Conservation (phyloP, 2,329 filamentous ascomycete genomes). For the Venturia effusa region DNA sequence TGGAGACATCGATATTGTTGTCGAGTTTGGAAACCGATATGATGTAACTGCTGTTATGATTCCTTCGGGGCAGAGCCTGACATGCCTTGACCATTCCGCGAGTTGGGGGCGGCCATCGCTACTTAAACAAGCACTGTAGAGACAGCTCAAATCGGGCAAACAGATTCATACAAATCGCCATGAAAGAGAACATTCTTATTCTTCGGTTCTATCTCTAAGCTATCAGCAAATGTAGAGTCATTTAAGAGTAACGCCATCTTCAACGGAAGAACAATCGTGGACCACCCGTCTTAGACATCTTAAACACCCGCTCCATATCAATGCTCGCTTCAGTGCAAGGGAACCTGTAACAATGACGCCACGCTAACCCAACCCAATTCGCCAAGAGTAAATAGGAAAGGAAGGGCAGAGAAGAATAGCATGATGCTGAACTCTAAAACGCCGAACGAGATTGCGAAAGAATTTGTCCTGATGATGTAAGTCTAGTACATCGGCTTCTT, state of each 20-base stretch:
- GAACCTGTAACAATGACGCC: not conserved
- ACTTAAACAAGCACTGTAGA: not conserved
- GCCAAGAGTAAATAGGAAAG: not conserved
- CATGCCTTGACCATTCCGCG: no score
- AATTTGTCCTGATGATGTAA: not conserved
- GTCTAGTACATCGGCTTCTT: slow-evolving; percentile 5
- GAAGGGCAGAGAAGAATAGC: not conserved
- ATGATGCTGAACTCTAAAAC: slow-evolving; percentile 1
- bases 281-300: not conserved
- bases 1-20: no score
- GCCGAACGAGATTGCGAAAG: not conserved
- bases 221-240: not conserved
- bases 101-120: no score
- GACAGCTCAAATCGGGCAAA: not conserved
- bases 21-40: no score
- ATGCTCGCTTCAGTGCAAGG: not conserved
- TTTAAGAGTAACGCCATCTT: not conserved
- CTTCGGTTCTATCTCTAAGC: not conserved
- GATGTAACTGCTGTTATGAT: no score
- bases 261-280: not conserved
- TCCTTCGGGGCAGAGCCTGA: no score
- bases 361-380: not conserved
- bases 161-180: not conserved
- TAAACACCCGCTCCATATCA: not conserved
- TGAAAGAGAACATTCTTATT: not conserved